Base-by-base conservation (phyloP, 495 filamentous ascomycete genomes). In the Penicillium verhagenii region DNA sequence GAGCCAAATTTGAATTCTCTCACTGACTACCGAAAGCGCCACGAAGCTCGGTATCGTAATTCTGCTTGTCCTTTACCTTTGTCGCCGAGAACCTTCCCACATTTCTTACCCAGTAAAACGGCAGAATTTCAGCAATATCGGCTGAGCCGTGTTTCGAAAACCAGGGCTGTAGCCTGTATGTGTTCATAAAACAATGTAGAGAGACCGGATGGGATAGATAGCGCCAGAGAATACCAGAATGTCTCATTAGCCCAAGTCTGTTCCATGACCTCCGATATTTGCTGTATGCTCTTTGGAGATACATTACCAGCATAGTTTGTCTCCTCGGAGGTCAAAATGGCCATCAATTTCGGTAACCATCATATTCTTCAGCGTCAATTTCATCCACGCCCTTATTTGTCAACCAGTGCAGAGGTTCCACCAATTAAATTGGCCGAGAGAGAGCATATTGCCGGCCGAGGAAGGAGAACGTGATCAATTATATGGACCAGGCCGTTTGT, bases 401-500 rank as follows among this genome's bases (percentile, higher is more conserved):
- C 24, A 67, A 59, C 66, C 61, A 71, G 43, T 69, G 58, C 9
- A 59, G 64, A 52, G 61, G 54, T 18, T 44, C 11, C 35, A 70
- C 26, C 54, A 66, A 64, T 50, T 70, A 58, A 7, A 61, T 43
- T 20, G 63, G 65, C 20, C 47, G 31, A 11, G 63, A 64, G 51
- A 56, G 69, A 24, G 61, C 61, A 64, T 59, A 71, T 60, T 71
- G n/a, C n/a, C n/a, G n/a, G n/a, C n/a, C n/a, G n/a, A n/a, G n/a
- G n/a, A n/a, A n/a, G n/a, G n/a, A n/a, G n/a, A n/a, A n/a, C n/a
- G n/a, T n/a, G n/a, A n/a, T n/a, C n/a, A n/a, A n/a, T n/a, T n/a
- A n/a, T n/a, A n/a, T n/a, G n/a, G n/a, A n/a, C n/a, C n/a, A n/a
- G n/a, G n/a, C n/a, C n/a, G n/a, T n/a, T n/a, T n/a, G n/a, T n/a